Evolutionary conservation across 2,329 filamentous ascomycete species (phyloP).

Genomic region (Stenocarpella maydis): DNA sequence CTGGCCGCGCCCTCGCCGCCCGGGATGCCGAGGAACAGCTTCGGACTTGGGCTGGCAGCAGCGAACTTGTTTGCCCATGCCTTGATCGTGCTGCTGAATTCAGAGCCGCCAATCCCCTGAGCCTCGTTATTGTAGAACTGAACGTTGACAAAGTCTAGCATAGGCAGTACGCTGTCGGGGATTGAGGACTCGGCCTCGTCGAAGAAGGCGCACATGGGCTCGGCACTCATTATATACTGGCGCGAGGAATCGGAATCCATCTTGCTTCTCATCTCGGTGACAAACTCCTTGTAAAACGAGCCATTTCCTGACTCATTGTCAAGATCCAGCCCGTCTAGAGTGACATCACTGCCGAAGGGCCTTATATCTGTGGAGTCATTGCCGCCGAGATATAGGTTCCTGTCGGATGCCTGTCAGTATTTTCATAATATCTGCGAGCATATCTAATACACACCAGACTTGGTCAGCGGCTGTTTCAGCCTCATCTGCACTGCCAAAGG

Average conservation of each 20-base stretch:
- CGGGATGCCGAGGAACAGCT: constrained; percentile 28
- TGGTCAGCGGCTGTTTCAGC: constrained; percentile 26
- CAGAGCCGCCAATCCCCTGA: constrained; percentile 22
- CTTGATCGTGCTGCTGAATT: constrained; percentile 13
- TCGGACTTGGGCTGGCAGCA: constrained; percentile 22
- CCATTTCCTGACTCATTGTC: constrained; percentile 28
- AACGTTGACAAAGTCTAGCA: constrained; percentile 29
- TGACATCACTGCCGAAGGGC: constrained; percentile 26
- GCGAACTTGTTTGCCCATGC: constrained; percentile 26
- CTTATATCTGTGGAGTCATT: constrained; percentile 17
- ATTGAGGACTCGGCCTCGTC: constrained; percentile 13
- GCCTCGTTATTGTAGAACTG: constrained; percentile 32
- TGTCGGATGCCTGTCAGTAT: neutral
- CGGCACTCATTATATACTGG: constrained; percentile 27
- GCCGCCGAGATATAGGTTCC: constrained; percentile 31
- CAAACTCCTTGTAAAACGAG: constrained; percentile 18
- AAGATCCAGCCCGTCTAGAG: constrained; percentile 27
- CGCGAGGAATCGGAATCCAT: constrained; percentile 10
- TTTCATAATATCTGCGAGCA: neutral
- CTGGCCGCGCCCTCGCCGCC: constrained; percentile 24
- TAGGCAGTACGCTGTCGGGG: constrained; percentile 8
- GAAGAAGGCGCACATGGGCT: constrained; percentile 3
- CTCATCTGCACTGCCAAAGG: constrained; percentile 1
- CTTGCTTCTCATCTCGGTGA: constrained; percentile 20
- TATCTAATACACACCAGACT: constrained; percentile 19